Evolutionary conservation across 805 yeast genomes (phyloP).

Genomic region (Yamadazyma sp.): DNA sequence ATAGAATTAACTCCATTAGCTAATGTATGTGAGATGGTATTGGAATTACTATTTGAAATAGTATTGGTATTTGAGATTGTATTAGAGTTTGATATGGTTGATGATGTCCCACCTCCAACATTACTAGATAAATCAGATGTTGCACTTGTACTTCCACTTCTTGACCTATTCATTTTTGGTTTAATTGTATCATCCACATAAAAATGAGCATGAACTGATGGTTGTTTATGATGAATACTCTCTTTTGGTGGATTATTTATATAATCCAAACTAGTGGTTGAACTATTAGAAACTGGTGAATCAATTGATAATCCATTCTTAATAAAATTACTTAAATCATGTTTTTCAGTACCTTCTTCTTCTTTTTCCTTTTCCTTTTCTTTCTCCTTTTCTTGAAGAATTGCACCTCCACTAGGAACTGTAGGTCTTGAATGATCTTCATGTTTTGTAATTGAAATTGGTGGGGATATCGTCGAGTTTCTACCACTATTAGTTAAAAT

Average conservation of each 20-base stretch:
- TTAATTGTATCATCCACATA: constrained; percentile 65
- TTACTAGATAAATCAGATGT: constrained; percentile 21
- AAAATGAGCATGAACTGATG: constrained; percentile 79
- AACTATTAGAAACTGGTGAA: constrained; percentile 16
- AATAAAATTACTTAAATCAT: constrained; percentile 45
- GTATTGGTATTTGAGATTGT: no score
- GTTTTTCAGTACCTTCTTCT: background rate
- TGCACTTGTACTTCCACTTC: constrained; percentile 36
- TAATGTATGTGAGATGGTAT: background rate
- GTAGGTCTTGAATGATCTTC: constrained; percentile 12
- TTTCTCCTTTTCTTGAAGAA: constrained; percentile 25
- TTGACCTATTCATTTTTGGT: constrained; percentile 30
- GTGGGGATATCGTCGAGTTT: constrained; percentile 11
- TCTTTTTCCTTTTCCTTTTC: constrained; percentile 1
- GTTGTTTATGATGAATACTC: constrained; percentile 46
- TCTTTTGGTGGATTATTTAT: constrained; percentile 28
- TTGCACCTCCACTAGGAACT: constrained; percentile 47
- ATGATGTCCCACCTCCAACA: background rate
- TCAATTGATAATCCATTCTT: constrained; percentile 43
- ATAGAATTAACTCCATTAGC: background rate
- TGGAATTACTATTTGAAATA: no score
- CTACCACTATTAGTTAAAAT: constrained; percentile 36
- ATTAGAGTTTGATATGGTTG: background rate
- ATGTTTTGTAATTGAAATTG: constrained; percentile 2
- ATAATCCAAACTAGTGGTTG: constrained; percentile 24